Conservation (phyloP, 139 green algal species). For the Micromonas pusilla region DNA sequence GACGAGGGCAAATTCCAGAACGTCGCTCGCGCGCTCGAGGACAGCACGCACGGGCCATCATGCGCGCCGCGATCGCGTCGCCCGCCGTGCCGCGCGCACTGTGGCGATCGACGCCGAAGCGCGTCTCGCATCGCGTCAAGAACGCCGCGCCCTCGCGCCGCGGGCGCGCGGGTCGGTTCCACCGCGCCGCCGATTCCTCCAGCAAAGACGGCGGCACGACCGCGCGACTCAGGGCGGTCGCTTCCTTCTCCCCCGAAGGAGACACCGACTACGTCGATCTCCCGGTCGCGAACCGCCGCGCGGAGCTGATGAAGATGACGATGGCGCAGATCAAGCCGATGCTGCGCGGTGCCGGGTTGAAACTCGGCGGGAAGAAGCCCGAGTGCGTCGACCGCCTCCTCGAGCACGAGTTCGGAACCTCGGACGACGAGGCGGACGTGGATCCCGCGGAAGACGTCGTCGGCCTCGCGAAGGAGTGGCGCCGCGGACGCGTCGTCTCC, state of each 20-base stretch:
- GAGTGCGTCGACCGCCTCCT: neutral
- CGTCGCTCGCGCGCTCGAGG: too few relatives aligned
- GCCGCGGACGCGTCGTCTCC: neutral
- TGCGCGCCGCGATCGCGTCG: too few relatives aligned
- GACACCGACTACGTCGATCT: neutral
- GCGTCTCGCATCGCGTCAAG: too few relatives aligned
- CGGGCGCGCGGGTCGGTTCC: too few relatives aligned
- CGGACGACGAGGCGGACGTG: neutral
- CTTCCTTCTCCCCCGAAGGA: neutral
- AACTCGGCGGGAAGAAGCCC: neutral
- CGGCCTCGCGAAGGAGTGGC: neutral
- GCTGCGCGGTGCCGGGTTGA: neutral
- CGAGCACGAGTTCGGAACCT: conserved; percentile 13
- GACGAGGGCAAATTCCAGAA: too few relatives aligned
- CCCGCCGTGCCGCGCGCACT: too few relatives aligned
- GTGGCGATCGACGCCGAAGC: too few relatives aligned
- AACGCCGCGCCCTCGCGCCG: too few relatives aligned
- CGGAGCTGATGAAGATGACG: neutral
- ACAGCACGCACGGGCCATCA: too few relatives aligned
- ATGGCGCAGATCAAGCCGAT: conserved; percentile 13
- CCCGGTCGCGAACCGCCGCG: neutral
- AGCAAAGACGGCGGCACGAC: too few relatives aligned
- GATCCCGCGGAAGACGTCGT: neutral
- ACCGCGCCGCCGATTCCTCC: too few relatives aligned
- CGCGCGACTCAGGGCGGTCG: neutral